phyloP scores from a whole-genome alignment of 108 stramenopile genomes.

The Aurantiochytrium sp. region DNA sequence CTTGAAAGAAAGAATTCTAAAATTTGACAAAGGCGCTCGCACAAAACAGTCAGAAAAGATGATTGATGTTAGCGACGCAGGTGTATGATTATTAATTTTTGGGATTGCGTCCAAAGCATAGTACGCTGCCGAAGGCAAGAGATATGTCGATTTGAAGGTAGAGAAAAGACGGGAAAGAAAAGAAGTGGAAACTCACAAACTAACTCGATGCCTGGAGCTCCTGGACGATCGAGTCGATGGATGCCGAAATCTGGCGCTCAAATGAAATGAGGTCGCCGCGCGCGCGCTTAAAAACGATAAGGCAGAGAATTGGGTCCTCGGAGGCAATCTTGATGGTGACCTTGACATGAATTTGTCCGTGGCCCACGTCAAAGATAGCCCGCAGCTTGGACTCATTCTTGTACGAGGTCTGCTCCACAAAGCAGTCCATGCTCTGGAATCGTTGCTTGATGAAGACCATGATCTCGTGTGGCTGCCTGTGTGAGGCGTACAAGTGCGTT shows the following conservation, averaged over 20 bases:
- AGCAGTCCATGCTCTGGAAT: not conserved
- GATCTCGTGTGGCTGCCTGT: not conserved
- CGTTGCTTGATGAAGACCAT: not conserved
- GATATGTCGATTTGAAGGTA: too few relatives aligned
- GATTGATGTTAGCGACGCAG: too few relatives aligned
- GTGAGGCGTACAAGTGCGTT: not conserved
- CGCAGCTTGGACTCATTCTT: not conserved
- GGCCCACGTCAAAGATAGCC: conserved; percentile 5
- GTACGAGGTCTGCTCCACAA: not conserved
- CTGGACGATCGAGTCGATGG: not conserved
- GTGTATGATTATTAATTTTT: too few relatives aligned
- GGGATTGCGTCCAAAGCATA: too few relatives aligned
- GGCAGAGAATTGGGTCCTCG: not conserved
- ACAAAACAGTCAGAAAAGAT: too few relatives aligned
- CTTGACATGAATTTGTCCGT: not conserved
- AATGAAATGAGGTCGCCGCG: conserved; percentile 14
- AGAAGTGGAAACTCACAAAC: not conserved
- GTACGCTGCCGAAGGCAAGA: too few relatives aligned
- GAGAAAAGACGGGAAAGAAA: not conserved
- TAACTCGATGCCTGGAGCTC: not conserved
- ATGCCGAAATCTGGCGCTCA: not conserved
- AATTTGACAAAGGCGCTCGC: too few relatives aligned
- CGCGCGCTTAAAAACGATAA: conserved; percentile 1
- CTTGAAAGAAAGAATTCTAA: too few relatives aligned
- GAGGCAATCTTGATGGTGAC: not conserved